These are phyloP conservation scores for Artemisia argyi DNA, from an alignment of 129 eudicot genomes.

Conservation along the genomic window DNA sequence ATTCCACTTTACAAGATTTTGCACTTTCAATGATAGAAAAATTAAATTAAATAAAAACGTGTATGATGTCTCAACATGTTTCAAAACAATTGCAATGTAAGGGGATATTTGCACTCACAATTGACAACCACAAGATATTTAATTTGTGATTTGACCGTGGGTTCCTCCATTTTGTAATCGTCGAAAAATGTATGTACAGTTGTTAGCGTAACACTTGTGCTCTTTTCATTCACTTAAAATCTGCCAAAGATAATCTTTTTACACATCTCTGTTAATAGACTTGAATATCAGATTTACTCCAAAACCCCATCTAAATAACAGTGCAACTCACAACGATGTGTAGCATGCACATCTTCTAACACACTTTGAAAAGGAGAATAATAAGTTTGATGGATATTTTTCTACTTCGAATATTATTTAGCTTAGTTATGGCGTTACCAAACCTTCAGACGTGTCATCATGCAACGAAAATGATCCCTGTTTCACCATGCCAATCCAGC, in stretches of 20 bases:
- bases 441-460: too few species aligned
- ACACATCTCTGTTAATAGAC: not conserved
- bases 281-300: not conserved
- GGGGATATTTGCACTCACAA: not conserved
- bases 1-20: too few species aligned
- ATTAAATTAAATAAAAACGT: too few species aligned
- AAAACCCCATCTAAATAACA: not conserved
- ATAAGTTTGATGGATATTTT: too few species aligned
- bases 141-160: not conserved
- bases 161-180: not conserved
- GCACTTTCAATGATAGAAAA: too few species aligned
- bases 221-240: slow-evolving; percentile 6
- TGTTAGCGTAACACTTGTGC: slow-evolving; percentile 4
- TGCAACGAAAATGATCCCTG: too few species aligned
- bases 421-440: too few species aligned
- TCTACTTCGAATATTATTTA: too few species aligned
- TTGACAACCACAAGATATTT: not conserved
- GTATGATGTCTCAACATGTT: too few species aligned
- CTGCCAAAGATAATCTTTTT: not conserved
- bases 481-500: too few species aligned
- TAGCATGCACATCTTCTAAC: not conserved
- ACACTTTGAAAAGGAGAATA: too few species aligned
- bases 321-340: not conserved
- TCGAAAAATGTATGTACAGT: not conserved
- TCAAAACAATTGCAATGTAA: too few species aligned